Percentiles rank a stretch among this genome's conserved stretches.
Evolutionary conservation across 139 green algal species (phyloP).

Genomic region (Coelastrella sp.): DNA sequence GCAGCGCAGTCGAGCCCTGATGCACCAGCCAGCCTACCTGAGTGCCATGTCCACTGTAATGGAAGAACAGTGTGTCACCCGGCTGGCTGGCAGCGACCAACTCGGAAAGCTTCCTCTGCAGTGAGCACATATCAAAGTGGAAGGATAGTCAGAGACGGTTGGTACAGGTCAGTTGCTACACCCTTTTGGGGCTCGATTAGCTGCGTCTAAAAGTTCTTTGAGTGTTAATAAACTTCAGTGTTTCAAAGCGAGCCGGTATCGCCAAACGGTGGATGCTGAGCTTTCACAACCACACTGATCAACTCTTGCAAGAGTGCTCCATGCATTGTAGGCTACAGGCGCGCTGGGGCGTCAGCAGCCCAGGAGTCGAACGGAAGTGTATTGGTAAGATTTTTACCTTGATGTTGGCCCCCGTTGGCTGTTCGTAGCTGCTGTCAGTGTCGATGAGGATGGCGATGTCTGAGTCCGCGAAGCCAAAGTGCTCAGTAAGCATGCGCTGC

Average conservation of each 20-base stretch:
- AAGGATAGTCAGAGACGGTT: background rate
- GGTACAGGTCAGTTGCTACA: background rate
- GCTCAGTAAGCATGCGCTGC: slow-evolving; percentile 60
- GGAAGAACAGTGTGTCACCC: slow-evolving; percentile 79
- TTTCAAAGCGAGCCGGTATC: too few relatives aligned
- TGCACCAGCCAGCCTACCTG: slow-evolving; percentile 53
- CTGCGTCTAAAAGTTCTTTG: too few relatives aligned
- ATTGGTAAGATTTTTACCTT: slow-evolving; percentile 52
- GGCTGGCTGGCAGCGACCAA: slow-evolving; percentile 61
- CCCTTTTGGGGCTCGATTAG: too few relatives aligned
- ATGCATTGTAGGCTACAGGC: too few relatives aligned
- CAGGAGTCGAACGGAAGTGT: too few relatives aligned
- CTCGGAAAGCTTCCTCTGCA: slow-evolving; percentile 60
- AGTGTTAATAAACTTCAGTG: too few relatives aligned
- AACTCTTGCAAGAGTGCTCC: too few relatives aligned
- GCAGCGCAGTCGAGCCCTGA: background rate
- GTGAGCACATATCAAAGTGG: too few relatives aligned
- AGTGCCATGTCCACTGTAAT: slow-evolving; percentile 83
- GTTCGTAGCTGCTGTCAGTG: slow-evolving; percentile 57
- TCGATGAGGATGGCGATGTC: slow-evolving; percentile 75
- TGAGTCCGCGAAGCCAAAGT: slow-evolving; percentile 68
- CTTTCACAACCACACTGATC: too few relatives aligned
- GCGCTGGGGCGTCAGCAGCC: too few relatives aligned
- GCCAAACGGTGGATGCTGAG: too few relatives aligned
- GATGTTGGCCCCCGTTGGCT: slow-evolving; percentile 83